These are phyloP conservation scores for Fusarium marasasianum DNA, from an alignment of 2,329 filamentous ascomycete genomes.

Conservation along the genomic window DNA sequence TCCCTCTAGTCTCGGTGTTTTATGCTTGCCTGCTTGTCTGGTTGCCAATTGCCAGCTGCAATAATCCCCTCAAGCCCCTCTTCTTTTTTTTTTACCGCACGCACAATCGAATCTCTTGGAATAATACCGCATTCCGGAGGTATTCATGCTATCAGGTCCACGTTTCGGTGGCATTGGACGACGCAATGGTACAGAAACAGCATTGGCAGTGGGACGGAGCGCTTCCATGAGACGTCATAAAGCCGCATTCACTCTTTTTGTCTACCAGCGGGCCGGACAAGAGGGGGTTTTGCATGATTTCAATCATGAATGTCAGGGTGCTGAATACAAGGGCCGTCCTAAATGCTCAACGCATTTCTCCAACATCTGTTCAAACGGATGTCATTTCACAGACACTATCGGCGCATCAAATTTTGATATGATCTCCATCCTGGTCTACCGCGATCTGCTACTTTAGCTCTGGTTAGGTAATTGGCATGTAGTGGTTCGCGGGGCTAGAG, in stretches of 20 bases:
- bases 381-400: background rate
- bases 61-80: slow-evolving; percentile 25
- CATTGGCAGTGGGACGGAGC: slow-evolving; percentile 20
- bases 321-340: background rate
- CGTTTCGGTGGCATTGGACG: slow-evolving; percentile 34
- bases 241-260: slow-evolving; percentile 16
- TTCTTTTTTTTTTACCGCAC: slow-evolving; percentile 16
- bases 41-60: background rate
- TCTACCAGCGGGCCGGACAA: slow-evolving; percentile 2
- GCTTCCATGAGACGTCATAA: slow-evolving; percentile 30
- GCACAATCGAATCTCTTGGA: slow-evolving; percentile 26
- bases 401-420: background rate
- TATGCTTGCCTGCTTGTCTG: slow-evolving; percentile 24
- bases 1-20: slow-evolving; percentile 34
- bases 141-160: slow-evolving; percentile 19
- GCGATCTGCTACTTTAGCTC: slow-evolving; percentile 9
- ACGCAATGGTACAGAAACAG: slow-evolving; percentile 15
- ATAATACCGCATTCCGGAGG: slow-evolving; percentile 30
- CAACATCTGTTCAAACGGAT: background rate
- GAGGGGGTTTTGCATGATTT: background rate
- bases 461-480: slow-evolving; percentile 32
- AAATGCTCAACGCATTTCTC: background rate
- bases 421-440: slow-evolving; percentile 14
- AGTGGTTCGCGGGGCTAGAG: slow-evolving; percentile 33
- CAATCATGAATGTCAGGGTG: background rate